A percentile compares a stretch with the other conserved stretches of the same genome.
Evolutionary conservation across 176 grass and related monocot genomes (phyloP).

Genomic region (Aegilops longissima): DNA sequence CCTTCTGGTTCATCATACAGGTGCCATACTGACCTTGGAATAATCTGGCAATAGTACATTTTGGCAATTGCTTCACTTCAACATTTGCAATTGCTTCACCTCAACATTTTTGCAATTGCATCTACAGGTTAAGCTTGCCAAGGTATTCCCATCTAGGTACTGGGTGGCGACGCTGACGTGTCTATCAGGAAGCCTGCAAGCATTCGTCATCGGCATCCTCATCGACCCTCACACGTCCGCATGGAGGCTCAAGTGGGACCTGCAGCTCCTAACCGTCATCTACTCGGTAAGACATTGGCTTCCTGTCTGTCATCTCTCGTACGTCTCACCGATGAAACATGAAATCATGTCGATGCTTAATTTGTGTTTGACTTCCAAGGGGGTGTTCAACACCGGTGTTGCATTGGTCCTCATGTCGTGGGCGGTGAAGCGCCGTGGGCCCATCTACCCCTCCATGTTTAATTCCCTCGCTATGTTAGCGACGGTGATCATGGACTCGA

Average conservation of each 20-base stretch:
- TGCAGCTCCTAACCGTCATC: constrained; percentile 37
- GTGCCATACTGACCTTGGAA: neutral
- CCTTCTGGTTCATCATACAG: constrained; percentile 42
- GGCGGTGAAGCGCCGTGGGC: constrained; percentile 7
- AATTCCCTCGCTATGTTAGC: constrained; percentile 29
- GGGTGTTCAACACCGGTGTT: constrained; percentile 12
- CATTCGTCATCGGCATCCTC: neutral
- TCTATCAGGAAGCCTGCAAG: constrained; percentile 30
- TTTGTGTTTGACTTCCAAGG: neutral
- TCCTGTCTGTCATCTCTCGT: neutral
- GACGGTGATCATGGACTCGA: neutral
- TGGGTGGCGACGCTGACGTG: constrained; percentile 38
- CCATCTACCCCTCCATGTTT: constrained; percentile 40
- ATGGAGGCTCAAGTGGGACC: constrained; percentile 42
- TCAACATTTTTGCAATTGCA: neutral
- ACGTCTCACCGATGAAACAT: neutral
- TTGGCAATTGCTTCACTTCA: neutral
- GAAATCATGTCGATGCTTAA: neutral
- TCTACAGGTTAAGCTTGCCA: constrained; percentile 28
- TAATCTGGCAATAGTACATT: too few species aligned
- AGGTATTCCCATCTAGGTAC: constrained; percentile 39
- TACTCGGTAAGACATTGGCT: constrained; percentile 34
- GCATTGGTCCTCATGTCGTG: constrained; percentile 26
- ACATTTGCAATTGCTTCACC: neutral
- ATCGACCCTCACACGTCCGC: constrained; percentile 5